These are phyloP conservation scores for Fusarium pseudonygamai DNA, from an alignment of 2,329 filamentous ascomycete genomes.

Conservation along the genomic window DNA sequence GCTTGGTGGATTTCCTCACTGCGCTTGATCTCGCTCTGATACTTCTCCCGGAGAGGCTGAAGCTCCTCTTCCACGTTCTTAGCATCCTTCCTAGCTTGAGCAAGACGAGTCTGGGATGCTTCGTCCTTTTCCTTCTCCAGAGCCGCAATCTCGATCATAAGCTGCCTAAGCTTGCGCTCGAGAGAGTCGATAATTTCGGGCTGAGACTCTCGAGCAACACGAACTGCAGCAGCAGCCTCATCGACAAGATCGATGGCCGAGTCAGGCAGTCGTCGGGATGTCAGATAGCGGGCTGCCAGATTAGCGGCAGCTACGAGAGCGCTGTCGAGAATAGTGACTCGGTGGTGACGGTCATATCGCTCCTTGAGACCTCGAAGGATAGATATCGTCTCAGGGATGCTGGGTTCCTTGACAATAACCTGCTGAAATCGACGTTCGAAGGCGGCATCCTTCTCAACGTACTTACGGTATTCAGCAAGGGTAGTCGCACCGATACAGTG, in stretches of 20 bases:
- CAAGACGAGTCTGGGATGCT: slow-evolving; percentile 84
- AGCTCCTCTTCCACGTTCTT: slow-evolving; percentile 95
- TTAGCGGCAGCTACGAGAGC: slow-evolving; percentile 93
- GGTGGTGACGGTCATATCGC: slow-evolving; percentile 97
- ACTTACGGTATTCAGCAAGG: slow-evolving; percentile 94
- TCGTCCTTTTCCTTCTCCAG: slow-evolving; percentile 94
- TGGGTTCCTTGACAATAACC: slow-evolving; percentile 94
- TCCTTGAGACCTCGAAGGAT: slow-evolving; percentile 99
- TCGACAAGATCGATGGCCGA: slow-evolving; percentile 97
- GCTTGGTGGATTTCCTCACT: slow-evolving; percentile 93
- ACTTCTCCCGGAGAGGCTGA: slow-evolving; percentile 91
- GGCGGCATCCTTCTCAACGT: slow-evolving; percentile 97
- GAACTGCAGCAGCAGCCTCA: slow-evolving; percentile 95
- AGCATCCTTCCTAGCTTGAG: slow-evolving; percentile 86
- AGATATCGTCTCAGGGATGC: slow-evolving; percentile 88
- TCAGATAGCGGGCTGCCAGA: slow-evolving; percentile 92
- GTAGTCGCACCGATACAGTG: slow-evolving; percentile 99
- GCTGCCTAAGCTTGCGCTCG: slow-evolving; percentile 87
- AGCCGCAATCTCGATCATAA: slow-evolving; percentile 97
- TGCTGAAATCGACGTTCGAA: slow-evolving; percentile 99
- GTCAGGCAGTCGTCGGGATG: slow-evolving; percentile 88
- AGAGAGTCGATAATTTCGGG: slow-evolving; percentile 95
- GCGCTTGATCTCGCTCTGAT: slow-evolving; percentile 90
- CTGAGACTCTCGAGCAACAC: slow-evolving; percentile 94
- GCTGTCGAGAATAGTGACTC: slow-evolving; percentile 94